phyloP scores from a whole-genome alignment of 2,329 filamentous ascomycete genomes.

The Botrytis porri region DNA sequence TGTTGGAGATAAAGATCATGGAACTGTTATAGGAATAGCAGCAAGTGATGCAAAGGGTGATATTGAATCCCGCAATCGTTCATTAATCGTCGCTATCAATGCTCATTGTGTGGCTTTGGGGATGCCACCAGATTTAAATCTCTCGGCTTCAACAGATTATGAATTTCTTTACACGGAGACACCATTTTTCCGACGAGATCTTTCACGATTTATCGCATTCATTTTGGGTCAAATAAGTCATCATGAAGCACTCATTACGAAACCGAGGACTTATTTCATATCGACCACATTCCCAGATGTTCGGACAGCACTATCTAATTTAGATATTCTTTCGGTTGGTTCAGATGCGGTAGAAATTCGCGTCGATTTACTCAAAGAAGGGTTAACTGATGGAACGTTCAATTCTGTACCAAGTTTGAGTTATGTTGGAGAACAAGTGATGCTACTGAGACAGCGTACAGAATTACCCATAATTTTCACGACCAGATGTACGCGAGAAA shows the following conservation, averaged over 20 bases:
- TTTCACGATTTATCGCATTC: constrained; percentile 76
- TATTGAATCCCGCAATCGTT: constrained; percentile 55
- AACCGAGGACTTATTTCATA: constrained; percentile 77
- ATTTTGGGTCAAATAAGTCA: constrained; percentile 75
- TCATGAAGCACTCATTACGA: constrained; percentile 73
- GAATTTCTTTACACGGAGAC: constrained; percentile 79
- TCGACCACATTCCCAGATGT: constrained; percentile 88
- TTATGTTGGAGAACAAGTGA: constrained; percentile 83
- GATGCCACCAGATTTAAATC: constrained; percentile 62
- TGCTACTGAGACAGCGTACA: constrained; percentile 77
- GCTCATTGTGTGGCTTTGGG: constrained; percentile 71
- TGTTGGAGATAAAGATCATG: constrained; percentile 53
- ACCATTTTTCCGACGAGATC: constrained; percentile 69
- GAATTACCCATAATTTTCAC: constrained; percentile 91
- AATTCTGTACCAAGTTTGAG: constrained; percentile 71
- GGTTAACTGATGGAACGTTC: constrained; percentile 58
- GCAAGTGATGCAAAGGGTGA: constrained; percentile 55
- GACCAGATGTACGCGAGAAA: constrained; percentile 76
- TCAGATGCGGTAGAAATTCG: constrained; percentile 82
- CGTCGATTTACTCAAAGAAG: constrained; percentile 76
- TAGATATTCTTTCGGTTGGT: constrained; percentile 84
- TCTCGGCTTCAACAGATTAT: constrained; percentile 73
- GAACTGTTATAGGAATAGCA: constrained; percentile 65
- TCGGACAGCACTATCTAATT: constrained; percentile 74
- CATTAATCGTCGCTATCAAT: constrained; percentile 66